phyloP scores from a whole-genome alignment of 768 basidiomycete species.

The Leucocoprinus sp. region DNA sequence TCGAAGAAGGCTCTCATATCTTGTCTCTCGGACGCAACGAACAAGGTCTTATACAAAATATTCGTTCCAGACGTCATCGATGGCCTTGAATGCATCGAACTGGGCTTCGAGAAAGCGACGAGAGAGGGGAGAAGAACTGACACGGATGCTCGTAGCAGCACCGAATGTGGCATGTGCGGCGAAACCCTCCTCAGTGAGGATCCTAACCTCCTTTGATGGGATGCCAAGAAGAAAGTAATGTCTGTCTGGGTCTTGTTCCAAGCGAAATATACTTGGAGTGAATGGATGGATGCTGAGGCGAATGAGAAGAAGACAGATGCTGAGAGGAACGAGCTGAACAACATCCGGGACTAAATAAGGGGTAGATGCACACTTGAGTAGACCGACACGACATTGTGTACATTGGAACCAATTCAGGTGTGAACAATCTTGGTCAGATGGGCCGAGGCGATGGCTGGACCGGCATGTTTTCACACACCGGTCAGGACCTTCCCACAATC shows the following conservation, averaged over 20 bases:
- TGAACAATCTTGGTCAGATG: no score
- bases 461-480: no score
- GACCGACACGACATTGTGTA: no score
- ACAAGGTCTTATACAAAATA: slow-evolving; percentile 20
- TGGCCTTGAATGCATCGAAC: slow-evolving; percentile 15
- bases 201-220: slow-evolving; percentile 12
- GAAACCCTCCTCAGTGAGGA: slow-evolving; percentile 1
- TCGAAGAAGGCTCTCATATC: slow-evolving; percentile 18
- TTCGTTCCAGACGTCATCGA: slow-evolving; percentile 28
- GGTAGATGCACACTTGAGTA: no score
- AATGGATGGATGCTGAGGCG: slow-evolving; percentile 8
- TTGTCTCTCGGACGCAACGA: slow-evolving; percentile 22
- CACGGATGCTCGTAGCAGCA: slow-evolving; percentile 21
- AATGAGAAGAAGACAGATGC: slow-evolving; percentile 7
- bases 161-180: slow-evolving; percentile 11
- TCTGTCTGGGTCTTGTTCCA: slow-evolving; percentile 12
- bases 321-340: slow-evolving; percentile 1
- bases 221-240: slow-evolving; percentile 18
- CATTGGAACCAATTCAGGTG: no score
- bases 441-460: no score
- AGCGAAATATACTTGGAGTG: slow-evolving; percentile 6
- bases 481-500: no score
- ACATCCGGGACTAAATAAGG: slow-evolving; percentile 9
- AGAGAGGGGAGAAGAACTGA: slow-evolving; percentile 20
- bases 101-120: slow-evolving; percentile 20